These are phyloP conservation scores for Cladophialophora chaetospira DNA, from an alignment of 2,329 filamentous ascomycete genomes.

Conservation along the genomic window DNA sequence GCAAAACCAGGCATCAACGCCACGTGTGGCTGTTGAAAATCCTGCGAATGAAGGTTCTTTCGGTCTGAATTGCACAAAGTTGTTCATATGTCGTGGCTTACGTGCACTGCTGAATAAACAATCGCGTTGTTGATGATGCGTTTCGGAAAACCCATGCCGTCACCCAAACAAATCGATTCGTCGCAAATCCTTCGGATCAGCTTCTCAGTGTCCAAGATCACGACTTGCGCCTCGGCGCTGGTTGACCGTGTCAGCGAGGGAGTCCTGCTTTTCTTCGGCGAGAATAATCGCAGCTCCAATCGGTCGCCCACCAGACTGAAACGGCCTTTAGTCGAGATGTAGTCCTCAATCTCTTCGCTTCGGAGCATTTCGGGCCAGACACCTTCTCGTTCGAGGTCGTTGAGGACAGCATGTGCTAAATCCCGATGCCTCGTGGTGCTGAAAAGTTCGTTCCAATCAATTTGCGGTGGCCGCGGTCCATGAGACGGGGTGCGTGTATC, in stretches of 20 bases:
- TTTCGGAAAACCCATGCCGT: conserved; percentile 7
- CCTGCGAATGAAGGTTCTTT: no score
- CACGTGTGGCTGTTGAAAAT: no score
- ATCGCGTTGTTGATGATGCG: conserved; percentile 2
- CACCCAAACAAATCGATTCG: neutral
- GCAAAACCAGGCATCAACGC: no score
- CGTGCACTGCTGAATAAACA: conserved; percentile 7
- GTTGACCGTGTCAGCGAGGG: neutral
- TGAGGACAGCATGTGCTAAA: neutral
- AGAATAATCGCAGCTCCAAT: conserved; percentile 3
- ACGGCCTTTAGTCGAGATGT: neutral
- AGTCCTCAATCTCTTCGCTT: neutral
- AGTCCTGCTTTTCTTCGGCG: neutral
- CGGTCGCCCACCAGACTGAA: neutral
- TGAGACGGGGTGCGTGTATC: neutral
- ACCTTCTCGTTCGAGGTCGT: neutral
- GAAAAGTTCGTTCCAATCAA: neutral
- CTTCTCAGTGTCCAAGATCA: conserved; percentile 5
- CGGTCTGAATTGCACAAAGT: no score
- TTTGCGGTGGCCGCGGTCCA: neutral
- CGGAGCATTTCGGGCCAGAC: neutral
- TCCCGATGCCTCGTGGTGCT: neutral
- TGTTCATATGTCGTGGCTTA: neutral
- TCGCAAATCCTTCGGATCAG: conserved; percentile 3
- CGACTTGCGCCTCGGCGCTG: neutral